Evolutionary conservation across 345 rosid genomes (phyloP).

Genomic region (Syzygium aromaticum): DNA sequence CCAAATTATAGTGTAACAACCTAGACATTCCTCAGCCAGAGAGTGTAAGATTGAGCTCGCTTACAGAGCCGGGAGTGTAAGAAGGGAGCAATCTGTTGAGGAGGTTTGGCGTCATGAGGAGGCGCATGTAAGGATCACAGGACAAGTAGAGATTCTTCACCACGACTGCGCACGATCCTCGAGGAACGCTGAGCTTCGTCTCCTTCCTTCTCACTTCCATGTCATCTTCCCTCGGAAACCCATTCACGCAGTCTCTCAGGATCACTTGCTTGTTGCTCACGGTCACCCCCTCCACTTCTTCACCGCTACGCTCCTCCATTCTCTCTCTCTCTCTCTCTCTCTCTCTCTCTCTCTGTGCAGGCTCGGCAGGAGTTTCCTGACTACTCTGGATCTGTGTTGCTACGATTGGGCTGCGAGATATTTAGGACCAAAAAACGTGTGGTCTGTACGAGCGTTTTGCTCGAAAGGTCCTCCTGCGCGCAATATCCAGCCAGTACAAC

Average conservation of each 20-base stretch:
- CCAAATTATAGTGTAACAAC: background rate
- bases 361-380: background rate
- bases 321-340: background rate
- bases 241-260: conserved; percentile 9
- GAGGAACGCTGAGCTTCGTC: conserved; percentile 4
- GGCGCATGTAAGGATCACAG: conserved; percentile 26
- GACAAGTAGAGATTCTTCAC: conserved; percentile 33
- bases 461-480: background rate
- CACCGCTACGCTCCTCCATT: background rate
- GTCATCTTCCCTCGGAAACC: conserved; percentile 19
- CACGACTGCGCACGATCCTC: conserved; percentile 10
- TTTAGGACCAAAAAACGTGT: background rate
- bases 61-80: background rate
- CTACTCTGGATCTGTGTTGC: background rate
- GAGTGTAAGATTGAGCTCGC: background rate
- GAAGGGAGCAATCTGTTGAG: background rate
- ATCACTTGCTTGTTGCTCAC: conserved; percentile 30
- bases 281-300: background rate
- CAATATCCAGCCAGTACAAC: background rate
- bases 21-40: background rate
- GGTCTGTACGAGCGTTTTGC: background rate
- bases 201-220: background rate
- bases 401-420: background rate
- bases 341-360: background rate
- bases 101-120: conserved; percentile 3